Evolutionary conservation across 306 rosid species (phyloP).

Genomic region (Abrus precatorius): DNA sequence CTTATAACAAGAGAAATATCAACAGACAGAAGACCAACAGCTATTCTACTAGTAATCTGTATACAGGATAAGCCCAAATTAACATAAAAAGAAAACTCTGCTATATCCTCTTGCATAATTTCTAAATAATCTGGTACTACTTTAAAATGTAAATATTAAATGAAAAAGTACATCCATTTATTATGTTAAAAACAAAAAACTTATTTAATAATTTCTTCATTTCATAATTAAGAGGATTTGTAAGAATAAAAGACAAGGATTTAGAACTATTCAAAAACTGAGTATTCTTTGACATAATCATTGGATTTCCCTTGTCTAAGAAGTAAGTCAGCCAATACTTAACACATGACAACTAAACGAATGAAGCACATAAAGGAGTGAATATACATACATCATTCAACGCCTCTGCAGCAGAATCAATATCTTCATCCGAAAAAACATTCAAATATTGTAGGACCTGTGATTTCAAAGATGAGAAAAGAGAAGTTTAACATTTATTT

Average conservation of each 20-base stretch:
- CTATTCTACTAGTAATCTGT: conserved; percentile 28
- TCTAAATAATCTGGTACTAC: no score
- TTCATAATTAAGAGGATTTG: no score
- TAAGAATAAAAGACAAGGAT: no score
- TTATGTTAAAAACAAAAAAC: no score
- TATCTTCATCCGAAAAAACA: conserved; percentile 81
- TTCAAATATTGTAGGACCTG: conserved; percentile 87
- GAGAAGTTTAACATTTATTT: conserved; percentile 23
- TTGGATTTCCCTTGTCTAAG: neutral
- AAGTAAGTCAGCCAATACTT: neutral
- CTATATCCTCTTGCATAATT: no score
- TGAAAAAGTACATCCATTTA: no score
- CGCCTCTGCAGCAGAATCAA: conserved; percentile 90
- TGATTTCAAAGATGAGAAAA: conserved; percentile 41
- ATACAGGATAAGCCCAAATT: conserved; percentile 1
- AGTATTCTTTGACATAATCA: neutral
- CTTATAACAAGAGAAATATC: conserved; percentile 10
- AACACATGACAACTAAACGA: conserved; percentile 7
- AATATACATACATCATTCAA: conserved; percentile 73
- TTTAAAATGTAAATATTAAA: no score
- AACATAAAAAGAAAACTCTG: neutral
- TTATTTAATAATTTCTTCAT: no score
- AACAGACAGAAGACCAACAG: conserved; percentile 19
- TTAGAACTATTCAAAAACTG: no score
- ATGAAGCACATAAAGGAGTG: conserved; percentile 30